These are phyloP conservation scores for Magnusiomyces magnusii DNA, from an alignment of 1,139 yeast genomes.

Conservation along the genomic window DNA sequence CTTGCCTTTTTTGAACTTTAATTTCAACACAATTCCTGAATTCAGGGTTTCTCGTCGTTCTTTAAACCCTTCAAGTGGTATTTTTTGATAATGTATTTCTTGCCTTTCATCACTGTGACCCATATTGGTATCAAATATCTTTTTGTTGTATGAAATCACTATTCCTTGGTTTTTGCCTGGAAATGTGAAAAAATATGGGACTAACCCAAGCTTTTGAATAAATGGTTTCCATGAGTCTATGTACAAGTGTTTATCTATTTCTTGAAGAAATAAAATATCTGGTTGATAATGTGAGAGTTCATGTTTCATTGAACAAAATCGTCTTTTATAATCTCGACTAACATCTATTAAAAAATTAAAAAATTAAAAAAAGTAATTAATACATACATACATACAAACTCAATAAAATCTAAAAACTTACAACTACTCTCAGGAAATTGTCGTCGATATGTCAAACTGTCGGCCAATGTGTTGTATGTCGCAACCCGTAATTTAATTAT, in stretches of 20 bases:
- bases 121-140: not conserved
- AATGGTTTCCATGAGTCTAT: too few relatives aligned
- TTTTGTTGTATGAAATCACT: not conserved
- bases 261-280: not conserved
- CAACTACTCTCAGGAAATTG: not conserved
- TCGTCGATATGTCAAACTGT: not conserved
- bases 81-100: not conserved
- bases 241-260: not conserved
- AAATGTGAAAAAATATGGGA: not conserved
- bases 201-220: not conserved
- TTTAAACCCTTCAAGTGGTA: not conserved
- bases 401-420: not conserved
- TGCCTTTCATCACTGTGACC: not conserved
- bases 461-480: not conserved
- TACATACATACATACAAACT: too few relatives aligned
- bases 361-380: too few relatives aligned
- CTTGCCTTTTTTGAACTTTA: not conserved
- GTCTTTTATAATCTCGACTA: not conserved
- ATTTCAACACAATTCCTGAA: not conserved
- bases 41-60: not conserved
- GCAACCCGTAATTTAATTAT: not conserved
- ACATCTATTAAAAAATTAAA: too few relatives aligned
- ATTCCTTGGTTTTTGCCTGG: not conserved
- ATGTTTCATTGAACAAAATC: not conserved
- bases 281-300: not conserved